Evolutionary conservation across 176 grass and related monocot species (phyloP).

Genomic region (Rhynchospora pubera): DNA sequence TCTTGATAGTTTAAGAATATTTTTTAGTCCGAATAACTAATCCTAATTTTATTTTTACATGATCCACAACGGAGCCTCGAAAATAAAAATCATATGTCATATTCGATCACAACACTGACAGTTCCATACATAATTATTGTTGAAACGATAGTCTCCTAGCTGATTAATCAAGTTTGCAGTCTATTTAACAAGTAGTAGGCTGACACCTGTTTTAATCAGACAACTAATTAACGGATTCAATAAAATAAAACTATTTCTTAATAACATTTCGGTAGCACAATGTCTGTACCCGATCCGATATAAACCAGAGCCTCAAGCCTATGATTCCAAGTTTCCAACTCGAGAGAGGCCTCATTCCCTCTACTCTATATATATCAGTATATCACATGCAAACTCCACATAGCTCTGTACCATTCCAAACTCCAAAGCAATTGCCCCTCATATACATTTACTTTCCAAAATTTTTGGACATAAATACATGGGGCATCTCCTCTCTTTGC

Average conservation of each 20-base stretch:
- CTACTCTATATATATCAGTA: constrained; percentile 20
- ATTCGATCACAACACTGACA: too few species aligned
- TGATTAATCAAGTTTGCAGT: background rate
- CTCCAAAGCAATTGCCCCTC: background rate
- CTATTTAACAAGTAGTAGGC: background rate
- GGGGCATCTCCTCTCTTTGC: constrained; percentile 14
- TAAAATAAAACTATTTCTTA: background rate
- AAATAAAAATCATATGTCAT: background rate
- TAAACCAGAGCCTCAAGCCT: background rate
- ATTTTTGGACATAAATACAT: background rate
- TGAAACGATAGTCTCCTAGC: background rate
- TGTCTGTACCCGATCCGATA: background rate
- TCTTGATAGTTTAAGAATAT: too few species aligned
- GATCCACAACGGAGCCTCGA: too few species aligned
- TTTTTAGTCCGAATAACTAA: too few species aligned
- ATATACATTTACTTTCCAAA: background rate
- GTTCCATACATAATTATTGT: background rate
- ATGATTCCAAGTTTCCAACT: background rate
- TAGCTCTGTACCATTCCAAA: background rate
- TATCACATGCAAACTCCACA: constrained; percentile 11
- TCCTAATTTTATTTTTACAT: too few species aligned
- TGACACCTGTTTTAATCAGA: background rate
- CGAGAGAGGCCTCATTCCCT: background rate
- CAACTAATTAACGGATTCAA: background rate
- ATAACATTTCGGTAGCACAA: background rate